Base-by-base conservation (phyloP, 2,329 filamentous ascomycete genomes). In the Alternaria arbusti region DNA sequence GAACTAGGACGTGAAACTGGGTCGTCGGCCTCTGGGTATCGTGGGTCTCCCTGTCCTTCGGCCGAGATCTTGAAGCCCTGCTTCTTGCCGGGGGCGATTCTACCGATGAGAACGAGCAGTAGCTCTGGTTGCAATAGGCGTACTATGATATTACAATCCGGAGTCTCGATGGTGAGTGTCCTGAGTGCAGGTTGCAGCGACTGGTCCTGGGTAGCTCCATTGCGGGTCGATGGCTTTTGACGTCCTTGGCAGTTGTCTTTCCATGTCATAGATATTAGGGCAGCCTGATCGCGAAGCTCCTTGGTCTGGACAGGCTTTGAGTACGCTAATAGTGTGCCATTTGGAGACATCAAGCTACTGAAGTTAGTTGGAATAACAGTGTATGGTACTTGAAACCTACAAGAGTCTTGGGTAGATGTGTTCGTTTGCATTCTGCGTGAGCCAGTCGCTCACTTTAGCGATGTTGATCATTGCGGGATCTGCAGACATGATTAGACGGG, bases 241-340 rank as follows among this genome's bases (percentile, higher is more conserved):
- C 72, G 69, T 15, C 69, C 70, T 28, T 59, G 54, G 17, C 68
- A 70, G 11, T 84, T 75, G 51, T 85, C 83, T 72, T 84, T 84
- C 84, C 84, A 85, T 10, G 80, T 80, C 65, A 85, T 81, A 22
- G 83, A 83, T 9, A 84, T 80, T 51, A 84, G 72, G 7, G 84
- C 82, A 22, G 82, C 83, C 68, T 84, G 82, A 59, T 84, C 83
- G 44, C 84, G 82, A 30, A 85, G 76, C 64, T 83, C 81, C 64
- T 82, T 81, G 70, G 84, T 83, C 65, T 85, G 79, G n/a, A 81
- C 78, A 12, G 83, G 83, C 22, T 81, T 81, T 17, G 80, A 84
- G 70, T 85, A 84, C 46, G 84, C 83, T 54, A 86, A 76, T 20
- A 86, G 72, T 3, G 83, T 85, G 65, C 83, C 84, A 68, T 84